Base-by-base conservation (phyloP, 179 eudicot species). In the Gypsophila paniculata region DNA sequence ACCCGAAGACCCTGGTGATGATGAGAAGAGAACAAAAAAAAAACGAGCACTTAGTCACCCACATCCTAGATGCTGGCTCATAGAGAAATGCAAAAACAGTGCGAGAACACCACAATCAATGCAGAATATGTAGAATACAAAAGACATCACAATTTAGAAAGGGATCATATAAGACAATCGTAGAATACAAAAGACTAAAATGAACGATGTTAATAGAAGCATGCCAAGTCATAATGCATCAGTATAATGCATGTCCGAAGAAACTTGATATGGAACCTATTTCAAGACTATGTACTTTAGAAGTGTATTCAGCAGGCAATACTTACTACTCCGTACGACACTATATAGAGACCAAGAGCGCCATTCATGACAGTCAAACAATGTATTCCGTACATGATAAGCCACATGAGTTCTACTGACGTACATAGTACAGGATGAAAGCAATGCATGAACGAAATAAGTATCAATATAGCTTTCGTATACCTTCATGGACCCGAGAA, bases 401-500 rank as follows among this genome's bases (percentile, higher is more conserved):
- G 46, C 59, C 13, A 42, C 13, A 34, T 26, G 19, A 9, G 23
- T 15, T 39, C n/a, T n/a, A n/a, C n/a, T n/a, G n/a, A n/a, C n/a
- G n/a, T n/a, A n/a, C n/a, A n/a, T n/a, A n/a, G n/a, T n/a, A n/a
- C n/a, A 25, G 53, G 23, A 74, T 44, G 44, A 54, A n/a, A 58
- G 22, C 54, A 69, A 75, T 36, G 25, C 12, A 15, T 44, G 25
- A 25, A 68, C 32, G 25, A 10, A 54, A 42, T 18, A 9, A 42
- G 25, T 62, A 48, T 23, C 46, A 72, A 44, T 54, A 29, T 18
- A 32, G 34, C 34, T 12, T 29, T 8, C 23, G 39, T 48, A 23
- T 84, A 93, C 98, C 98, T 93, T 93, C 52, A 93, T 84, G 69
- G 98, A 93, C 75, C 98, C 98, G 63, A 93, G 93, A 81, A 91